Percentiles rank a stretch among this genome's conserved stretches.
These are phyloP conservation scores for Torulaspora delbrueckii DNA, from an alignment of 805 yeast species.

Conservation along the genomic window DNA sequence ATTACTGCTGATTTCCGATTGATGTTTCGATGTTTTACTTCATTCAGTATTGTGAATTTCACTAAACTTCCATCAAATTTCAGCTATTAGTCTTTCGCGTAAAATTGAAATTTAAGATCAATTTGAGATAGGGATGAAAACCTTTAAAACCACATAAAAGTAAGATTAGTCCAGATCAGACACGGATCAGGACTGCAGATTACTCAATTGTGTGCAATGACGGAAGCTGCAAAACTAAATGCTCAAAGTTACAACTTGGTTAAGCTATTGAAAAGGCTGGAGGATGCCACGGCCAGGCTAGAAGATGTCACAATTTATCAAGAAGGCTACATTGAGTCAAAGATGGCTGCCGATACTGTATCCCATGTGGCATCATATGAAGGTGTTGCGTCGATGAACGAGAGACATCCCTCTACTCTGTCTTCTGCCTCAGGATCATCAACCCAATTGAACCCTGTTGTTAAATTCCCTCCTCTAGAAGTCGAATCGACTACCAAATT, in stretches of 20 bases:
- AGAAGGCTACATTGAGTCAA: slow-evolving; percentile 46
- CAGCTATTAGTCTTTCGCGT: slow-evolving; percentile 1
- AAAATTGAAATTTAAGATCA: neutral
- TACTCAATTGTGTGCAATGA: neutral
- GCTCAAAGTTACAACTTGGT: slow-evolving; percentile 82
- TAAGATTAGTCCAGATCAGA: neutral
- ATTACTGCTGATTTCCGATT: neutral
- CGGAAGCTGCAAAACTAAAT: slow-evolving; percentile 21
- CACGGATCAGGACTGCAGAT: neutral
- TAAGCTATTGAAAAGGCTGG: slow-evolving; percentile 75
- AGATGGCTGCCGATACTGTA: slow-evolving; percentile 21
- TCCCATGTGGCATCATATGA: slow-evolving; percentile 12
- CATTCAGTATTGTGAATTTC: neutral
- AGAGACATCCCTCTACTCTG: slow-evolving; percentile 10
- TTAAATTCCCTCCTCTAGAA: slow-evolving; percentile 10
- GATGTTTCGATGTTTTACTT: neutral
- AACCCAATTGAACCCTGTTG: slow-evolving; percentile 6
- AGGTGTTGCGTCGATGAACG: slow-evolving; percentile 17
- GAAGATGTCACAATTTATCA: slow-evolving; percentile 84
- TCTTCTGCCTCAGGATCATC: slow-evolving; percentile 16
- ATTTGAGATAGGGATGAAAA: slow-evolving; percentile 2
- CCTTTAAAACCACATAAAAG: neutral
- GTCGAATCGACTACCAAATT: slow-evolving; percentile 49
- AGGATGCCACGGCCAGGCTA: slow-evolving; percentile 87
- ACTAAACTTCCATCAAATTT: neutral